These are phyloP conservation scores for Scutellaria barbata DNA, from an alignment of 257 asterid genomes.

Conservation along the genomic window DNA sequence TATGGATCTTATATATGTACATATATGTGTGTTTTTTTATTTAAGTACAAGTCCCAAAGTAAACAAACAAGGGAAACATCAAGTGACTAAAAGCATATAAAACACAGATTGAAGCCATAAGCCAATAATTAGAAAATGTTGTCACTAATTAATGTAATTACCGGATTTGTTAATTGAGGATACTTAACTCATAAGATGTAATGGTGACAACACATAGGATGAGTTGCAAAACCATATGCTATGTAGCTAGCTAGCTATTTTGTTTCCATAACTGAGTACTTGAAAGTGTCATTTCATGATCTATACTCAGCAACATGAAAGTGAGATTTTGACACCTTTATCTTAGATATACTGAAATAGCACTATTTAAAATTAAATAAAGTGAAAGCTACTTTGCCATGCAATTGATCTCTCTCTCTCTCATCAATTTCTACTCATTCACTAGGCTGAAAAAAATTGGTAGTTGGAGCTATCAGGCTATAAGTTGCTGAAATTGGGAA, in stretches of 20 bases:
- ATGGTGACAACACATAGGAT: neutral
- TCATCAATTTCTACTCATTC: slow-evolving; percentile 30
- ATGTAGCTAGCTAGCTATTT: neutral
- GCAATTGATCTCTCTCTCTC: neutral
- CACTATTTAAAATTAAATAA: neutral
- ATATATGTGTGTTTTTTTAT: no score
- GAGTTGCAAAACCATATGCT: neutral
- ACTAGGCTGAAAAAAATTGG: slow-evolving; percentile 39
- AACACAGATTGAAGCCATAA: neutral
- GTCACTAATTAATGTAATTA: slow-evolving; percentile 6
- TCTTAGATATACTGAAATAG: slow-evolving; percentile 2
- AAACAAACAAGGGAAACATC: no score
- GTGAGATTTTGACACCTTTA: slow-evolving; percentile 13
- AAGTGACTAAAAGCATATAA: neutral
- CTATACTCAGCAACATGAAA: slow-evolving; percentile 6
- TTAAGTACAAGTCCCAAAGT: neutral
- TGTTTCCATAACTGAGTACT: neutral
- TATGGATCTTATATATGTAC: no score
- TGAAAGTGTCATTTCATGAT: neutral
- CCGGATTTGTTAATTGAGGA: neutral
- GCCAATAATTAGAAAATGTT: neutral
- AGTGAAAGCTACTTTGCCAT: no score
- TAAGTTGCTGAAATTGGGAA: slow-evolving; percentile 27
- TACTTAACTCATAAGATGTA: neutral
- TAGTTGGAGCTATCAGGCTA: slow-evolving; percentile 50